Evolutionary conservation across 164 flowering plant species (phyloP).

Genomic region (Annona squamosa): DNA sequence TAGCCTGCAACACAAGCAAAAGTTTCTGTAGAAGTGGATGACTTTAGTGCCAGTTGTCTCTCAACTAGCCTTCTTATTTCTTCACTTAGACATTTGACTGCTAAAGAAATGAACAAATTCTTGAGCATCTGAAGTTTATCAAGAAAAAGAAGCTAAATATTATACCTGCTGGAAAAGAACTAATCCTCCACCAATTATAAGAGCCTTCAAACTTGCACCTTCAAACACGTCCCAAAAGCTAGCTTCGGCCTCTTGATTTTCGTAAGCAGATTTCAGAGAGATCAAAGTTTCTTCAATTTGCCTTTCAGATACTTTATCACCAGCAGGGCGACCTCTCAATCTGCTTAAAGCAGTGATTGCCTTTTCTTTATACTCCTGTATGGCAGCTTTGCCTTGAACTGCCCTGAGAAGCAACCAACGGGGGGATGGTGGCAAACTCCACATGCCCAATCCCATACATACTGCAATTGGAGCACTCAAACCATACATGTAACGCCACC

Average conservation of each 20-base stretch:
- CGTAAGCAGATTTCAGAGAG: slow-evolving; percentile 61
- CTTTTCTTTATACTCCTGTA: slow-evolving; percentile 63
- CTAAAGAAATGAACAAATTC: background rate
- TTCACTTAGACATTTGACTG: background rate
- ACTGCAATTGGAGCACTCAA: slow-evolving; percentile 65
- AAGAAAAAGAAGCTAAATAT: background rate
- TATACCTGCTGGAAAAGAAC: slow-evolving; percentile 90
- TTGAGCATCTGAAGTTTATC: background rate
- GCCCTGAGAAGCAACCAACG: slow-evolving; percentile 93
- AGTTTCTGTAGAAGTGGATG: too few species aligned
- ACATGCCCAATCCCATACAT: slow-evolving; percentile 83
- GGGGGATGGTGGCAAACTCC: slow-evolving; percentile 83
- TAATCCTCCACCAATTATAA: slow-evolving; percentile 86
- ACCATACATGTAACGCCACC: slow-evolving; percentile 95
- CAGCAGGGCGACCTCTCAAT: slow-evolving; percentile 71
- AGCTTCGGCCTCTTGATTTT: slow-evolving; percentile 54
- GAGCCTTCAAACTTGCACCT: slow-evolving; percentile 86
- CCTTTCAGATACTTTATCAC: slow-evolving; percentile 56
- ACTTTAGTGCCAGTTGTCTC: background rate
- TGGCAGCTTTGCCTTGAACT: slow-evolving; percentile 71
- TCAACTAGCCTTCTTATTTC: background rate
- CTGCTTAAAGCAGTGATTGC: slow-evolving; percentile 62
- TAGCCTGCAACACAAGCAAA: too few species aligned
- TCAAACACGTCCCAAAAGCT: slow-evolving; percentile 76
- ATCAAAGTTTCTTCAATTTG: slow-evolving; percentile 78